Percentiles rank a stretch among this genome's conserved stretches.
phyloP scores from a whole-genome alignment of 2,329 filamentous ascomycete genomes.

The Huntiella omanensis region DNA sequence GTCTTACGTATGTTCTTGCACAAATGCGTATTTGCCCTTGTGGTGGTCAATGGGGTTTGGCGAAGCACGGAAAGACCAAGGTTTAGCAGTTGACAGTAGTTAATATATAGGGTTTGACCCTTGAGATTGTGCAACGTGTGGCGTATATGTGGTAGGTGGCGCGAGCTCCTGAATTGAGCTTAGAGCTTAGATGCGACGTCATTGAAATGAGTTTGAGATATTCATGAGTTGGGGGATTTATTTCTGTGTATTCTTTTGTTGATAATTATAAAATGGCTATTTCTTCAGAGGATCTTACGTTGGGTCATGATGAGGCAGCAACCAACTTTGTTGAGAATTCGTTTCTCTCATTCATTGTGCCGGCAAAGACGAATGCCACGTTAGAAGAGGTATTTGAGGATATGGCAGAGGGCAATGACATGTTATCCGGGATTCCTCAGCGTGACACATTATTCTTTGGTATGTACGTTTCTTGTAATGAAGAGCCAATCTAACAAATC shows the following conservation, averaged over 20 bases:
- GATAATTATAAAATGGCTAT: slow-evolving; percentile 14
- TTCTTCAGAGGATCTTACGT: slow-evolving; percentile 16
- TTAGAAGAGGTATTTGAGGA: slow-evolving; percentile 31
- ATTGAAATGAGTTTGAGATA: background rate
- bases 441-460: slow-evolving; percentile 54
- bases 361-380: slow-evolving; percentile 33
- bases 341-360: slow-evolving; percentile 41
- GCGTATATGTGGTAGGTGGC: background rate
- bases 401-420: slow-evolving; percentile 21
- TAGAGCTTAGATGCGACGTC: background rate
- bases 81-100: background rate
- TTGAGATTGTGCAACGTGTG: background rate
- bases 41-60: slow-evolving; percentile 31
- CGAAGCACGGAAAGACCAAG: slow-evolving; percentile 7
- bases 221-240: too few species aligned
- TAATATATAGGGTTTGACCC: background rate
- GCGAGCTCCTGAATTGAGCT: background rate
- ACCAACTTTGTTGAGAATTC: slow-evolving; percentile 37
- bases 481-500: background rate
- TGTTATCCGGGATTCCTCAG: slow-evolving; percentile 39
- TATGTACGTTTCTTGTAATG: slow-evolving; percentile 21
- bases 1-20: slow-evolving; percentile 32
- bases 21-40: slow-evolving; percentile 38
- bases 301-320: slow-evolving; percentile 15
- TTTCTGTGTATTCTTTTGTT: too few species aligned